Percentiles rank a stretch among this genome's conserved stretches.
These are phyloP conservation scores for Zychaea mexicana DNA, from an alignment of 371 early-diverging fungal species.

Conservation along the genomic window DNA sequence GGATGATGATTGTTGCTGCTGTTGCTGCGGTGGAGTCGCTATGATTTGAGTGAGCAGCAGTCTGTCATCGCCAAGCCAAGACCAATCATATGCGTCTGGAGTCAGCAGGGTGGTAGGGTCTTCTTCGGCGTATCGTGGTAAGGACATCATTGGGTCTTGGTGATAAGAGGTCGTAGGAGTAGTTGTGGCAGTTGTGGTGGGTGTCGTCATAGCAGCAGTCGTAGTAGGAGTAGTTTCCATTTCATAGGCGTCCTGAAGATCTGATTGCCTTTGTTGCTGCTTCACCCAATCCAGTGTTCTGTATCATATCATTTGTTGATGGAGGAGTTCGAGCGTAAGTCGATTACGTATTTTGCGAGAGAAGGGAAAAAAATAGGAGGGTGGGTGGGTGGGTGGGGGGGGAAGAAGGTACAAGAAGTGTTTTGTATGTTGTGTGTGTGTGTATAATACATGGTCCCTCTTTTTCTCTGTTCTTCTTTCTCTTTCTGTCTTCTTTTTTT, in stretches of 20 bases:
- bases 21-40: neutral
- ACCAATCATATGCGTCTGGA: neutral
- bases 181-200: no score
- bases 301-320: no score
- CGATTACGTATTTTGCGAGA: neutral
- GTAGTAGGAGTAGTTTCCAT: no score
- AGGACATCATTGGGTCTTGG: neutral
- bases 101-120: neutral
- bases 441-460: no score
- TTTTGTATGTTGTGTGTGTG: no score
- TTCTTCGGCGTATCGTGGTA: neutral
- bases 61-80: conserved; percentile 5
- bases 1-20: neutral
- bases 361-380: neutral
- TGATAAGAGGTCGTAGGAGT: neutral
- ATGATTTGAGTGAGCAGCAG: neutral
- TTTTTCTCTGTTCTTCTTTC: no score
- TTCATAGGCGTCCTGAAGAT: neutral
- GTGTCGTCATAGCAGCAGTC: no score
- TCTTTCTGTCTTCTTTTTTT: no score
- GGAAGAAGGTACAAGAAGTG: no score
- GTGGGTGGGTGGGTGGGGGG: no score
- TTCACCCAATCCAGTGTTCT: conserved; percentile 2
- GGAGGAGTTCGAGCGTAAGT: no score
- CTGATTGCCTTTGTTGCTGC: neutral